Evolutionary conservation across 805 yeast genomes (phyloP), one percentile per base, ranked within the genome.

Genomic region (Suhomyces vadensis): DNA sequence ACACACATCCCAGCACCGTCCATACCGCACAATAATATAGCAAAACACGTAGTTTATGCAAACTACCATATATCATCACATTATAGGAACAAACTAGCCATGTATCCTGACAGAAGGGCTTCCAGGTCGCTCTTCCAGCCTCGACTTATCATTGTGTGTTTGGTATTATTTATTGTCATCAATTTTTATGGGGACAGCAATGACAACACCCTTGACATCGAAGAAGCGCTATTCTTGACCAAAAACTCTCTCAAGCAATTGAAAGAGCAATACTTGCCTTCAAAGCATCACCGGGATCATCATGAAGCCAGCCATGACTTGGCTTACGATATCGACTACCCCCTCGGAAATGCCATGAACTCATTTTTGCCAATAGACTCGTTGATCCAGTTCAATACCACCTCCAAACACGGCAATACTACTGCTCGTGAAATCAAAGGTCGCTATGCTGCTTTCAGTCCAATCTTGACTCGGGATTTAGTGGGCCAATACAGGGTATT

Each of bases 361-460:
- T 61, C 73, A 16, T 60, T 71, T n/a, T 69, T 71, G 48, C 77
- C 77, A 11, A 59, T 71, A 14, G 75, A 71, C 49, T 56, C 70
- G 39, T 38, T 55, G 8, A 52, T 71, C n/a, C 49, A 56, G 21
- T 63, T 58, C 49, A 68, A 69, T 49, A 49, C 53, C 1, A 51
- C 69, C 5, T 40, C 22, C 10, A 22, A 31, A 7, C 36, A 29
- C 13, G 47, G 46, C 7, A 54, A 57, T 39, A 36, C 35, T 17
- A 49, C 56, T 2, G 38, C 53, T 6, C 53, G 49, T 14, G 57
- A 54, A 20, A 40, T 68, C 17, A 43, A 57, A 5, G 74, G 63
- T 3, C 52, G 77, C 19, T 71, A 70, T 47, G 77, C 75, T 6
- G 64, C 74, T 2, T 71, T 71, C 53, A 67, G 73, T 46, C 67